phyloP scores from a whole-genome alignment of 1,284 basidiomycete species.

The Rhodotorula sp. region DNA sequence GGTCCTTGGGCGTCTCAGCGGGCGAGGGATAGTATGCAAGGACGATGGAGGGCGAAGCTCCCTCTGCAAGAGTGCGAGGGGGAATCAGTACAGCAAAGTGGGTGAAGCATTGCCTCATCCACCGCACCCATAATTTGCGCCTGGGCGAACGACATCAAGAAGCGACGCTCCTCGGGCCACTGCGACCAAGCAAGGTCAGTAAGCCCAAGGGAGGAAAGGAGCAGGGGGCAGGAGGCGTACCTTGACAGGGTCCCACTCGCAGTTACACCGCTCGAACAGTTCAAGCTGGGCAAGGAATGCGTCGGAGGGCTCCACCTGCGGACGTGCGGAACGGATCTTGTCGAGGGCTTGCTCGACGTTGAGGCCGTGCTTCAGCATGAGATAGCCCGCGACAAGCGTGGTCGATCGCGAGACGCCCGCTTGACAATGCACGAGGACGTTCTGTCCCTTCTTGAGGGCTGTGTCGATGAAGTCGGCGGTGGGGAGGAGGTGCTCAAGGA shows the following conservation, averaged over 20 bases:
- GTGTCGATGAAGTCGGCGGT: constrained; percentile 48
- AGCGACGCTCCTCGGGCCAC: constrained; percentile 50
- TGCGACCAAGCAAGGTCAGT: constrained; percentile 13
- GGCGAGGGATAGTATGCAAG: constrained; percentile 52
- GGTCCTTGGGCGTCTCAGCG: constrained; percentile 40
- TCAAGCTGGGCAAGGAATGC: constrained; percentile 52
- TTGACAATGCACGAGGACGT: constrained; percentile 53
- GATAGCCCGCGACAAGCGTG: constrained; percentile 51
- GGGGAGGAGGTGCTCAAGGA: constrained; percentile 49
- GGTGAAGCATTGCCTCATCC: too few relatives aligned
- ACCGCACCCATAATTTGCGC: constrained; percentile 44
- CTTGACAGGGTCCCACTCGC: constrained; percentile 49
- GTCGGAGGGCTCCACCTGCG: constrained; percentile 48
- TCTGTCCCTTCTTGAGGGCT: constrained; percentile 45
- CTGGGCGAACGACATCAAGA: constrained; percentile 51
- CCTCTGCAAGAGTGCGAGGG: constrained; percentile 39
- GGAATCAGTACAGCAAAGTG: too few relatives aligned
- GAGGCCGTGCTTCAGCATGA: constrained; percentile 49
- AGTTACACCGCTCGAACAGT: constrained; percentile 50
- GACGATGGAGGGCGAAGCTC: constrained; percentile 48
- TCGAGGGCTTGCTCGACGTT: constrained; percentile 48
- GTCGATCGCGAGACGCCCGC: constrained; percentile 51
- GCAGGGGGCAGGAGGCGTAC: constrained; percentile 2
- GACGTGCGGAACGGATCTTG: constrained; percentile 46
- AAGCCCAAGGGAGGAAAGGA: neutral